Base-by-base conservation (phyloP, 1,284 basidiomycete species). In the Ceratobasidium sp. region DNA sequence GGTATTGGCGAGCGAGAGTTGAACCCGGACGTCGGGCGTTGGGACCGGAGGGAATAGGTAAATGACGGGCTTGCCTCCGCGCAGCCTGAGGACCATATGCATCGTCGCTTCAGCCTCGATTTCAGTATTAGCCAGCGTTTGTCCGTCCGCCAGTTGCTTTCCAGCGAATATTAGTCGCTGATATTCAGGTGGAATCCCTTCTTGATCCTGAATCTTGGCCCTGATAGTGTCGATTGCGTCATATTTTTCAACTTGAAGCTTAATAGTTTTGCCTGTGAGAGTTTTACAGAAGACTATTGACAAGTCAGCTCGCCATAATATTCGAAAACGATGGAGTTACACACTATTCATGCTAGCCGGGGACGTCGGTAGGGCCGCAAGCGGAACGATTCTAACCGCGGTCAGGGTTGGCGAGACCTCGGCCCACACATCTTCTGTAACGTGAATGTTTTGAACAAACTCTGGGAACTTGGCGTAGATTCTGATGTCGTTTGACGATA, bases 181-280 rank as follows among this genome's bases (percentile, higher is more conserved):
- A 83, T 88, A 87, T 79, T 87, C 87, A 79, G 87, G 88, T 79
- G 87, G 87, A 81, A 86, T 81, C 86, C 86, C 84, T 86, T 86
- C 84, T 50, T 14, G 2, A 20, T 48, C 65, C 27, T 67, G 44
- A 3, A 67, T 48, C 65, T 30, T 67, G 2, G 23, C 30, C 18
- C 30, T 50, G 3, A 87, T 86, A 81, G 88, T 89, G 85, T 89
- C 88, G 81, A 89, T 88, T 57, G 88, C 89, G 84, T 89, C 88
- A 18, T 7, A 50, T 35, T 6, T 14, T 18, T 55, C 50, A 55
- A 35, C 68, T 1, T 35, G 1, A 7, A 70, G 14, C 20, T 27
- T 54, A 16, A 70, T 55, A 3, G 68, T 70, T 55, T 70, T 70
- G 3, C 68, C 50, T n/a, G 50, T 70, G 4, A 55, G n/a, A 33